These are phyloP conservation scores for Lagenaria siceraria DNA, from an alignment of 306 rosid genomes.

Conservation along the genomic window DNA sequence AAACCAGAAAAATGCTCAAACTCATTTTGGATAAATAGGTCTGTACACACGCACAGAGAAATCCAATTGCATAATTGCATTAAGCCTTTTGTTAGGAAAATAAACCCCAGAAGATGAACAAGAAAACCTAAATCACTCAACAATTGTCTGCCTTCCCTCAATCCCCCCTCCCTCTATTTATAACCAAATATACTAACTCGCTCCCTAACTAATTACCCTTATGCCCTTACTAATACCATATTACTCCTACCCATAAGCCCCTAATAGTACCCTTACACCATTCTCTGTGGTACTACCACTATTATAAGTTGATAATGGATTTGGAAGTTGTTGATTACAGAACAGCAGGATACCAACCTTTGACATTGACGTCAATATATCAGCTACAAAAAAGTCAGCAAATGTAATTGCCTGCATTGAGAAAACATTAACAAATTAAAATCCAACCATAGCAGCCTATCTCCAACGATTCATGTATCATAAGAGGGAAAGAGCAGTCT, in stretches of 20 bases:
- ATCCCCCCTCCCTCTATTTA: no score
- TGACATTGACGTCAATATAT: constrained; percentile 92
- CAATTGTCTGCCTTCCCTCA: no score
- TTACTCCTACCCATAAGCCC: no score
- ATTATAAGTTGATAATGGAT: neutral
- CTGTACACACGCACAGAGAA: neutral
- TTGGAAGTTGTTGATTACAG: constrained; percentile 2
- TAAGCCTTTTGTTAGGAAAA: constrained; percentile 12
- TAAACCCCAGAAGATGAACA: constrained; percentile 74
- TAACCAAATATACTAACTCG: no score
- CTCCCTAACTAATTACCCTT: no score
- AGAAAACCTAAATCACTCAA: constrained; percentile 35
- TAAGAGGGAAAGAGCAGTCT: neutral
- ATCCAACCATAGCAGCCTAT: neutral
- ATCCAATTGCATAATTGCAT: neutral
- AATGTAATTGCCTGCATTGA: constrained; percentile 80
- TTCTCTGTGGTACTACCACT: neutral
- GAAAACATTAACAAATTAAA: constrained; percentile 19
- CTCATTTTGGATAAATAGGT: neutral
- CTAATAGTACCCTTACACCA: no score
- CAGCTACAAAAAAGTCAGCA: constrained; percentile 87
- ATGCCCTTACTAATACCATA: no score
- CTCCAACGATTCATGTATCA: neutral
- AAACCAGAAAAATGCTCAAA: neutral
- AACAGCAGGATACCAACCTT: constrained; percentile 46